Evolutionary conservation across 169 alveolate genomes (phyloP).

Genomic region (Eimeria acervulina): DNA sequence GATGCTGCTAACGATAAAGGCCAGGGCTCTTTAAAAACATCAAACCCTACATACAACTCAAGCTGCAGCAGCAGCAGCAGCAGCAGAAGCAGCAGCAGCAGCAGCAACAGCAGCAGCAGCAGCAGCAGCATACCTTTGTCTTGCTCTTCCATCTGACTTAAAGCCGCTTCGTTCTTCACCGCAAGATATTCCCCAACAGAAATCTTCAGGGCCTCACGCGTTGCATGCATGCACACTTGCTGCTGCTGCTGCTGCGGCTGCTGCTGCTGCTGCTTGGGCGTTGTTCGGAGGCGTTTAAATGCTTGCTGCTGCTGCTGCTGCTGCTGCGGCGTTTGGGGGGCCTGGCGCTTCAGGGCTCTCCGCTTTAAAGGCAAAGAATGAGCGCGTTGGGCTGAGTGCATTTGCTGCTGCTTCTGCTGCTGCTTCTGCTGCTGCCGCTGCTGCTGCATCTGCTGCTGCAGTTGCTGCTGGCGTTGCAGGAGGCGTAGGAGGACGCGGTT

Average conservation of each 20-base stretch:
- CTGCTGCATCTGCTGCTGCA: too few species aligned
- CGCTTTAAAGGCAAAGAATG: not conserved
- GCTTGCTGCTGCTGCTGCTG: conserved; percentile 7
- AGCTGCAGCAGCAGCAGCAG: not conserved
- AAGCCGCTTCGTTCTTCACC: not conserved
- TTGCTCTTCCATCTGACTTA: conserved; percentile 1
- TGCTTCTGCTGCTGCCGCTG: too few species aligned
- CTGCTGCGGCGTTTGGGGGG: not conserved
- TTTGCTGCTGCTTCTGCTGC: too few species aligned
- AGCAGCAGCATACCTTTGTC: conserved; percentile 23
- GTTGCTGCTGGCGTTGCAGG: too few species aligned
- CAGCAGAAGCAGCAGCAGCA: not conserved
- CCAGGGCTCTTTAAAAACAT: too few species aligned
- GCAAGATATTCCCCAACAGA: conserved; percentile 13
- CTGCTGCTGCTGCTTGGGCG: too few species aligned
- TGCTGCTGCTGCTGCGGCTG: conserved; percentile 43
- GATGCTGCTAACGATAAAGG: not conserved
- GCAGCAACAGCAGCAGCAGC: conserved; percentile 9
- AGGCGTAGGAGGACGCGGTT: not conserved
- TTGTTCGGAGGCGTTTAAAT: not conserved
- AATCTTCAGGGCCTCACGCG: conserved; percentile 30
- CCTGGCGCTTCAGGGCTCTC: not conserved
- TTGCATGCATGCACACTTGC: conserved; percentile 42
- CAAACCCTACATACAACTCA: not conserved
- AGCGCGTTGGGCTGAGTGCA: not conserved